Evolutionary conservation across 495 filamentous ascomycete genomes (phyloP).

Genomic region (Aspergillus nanangensis): DNA sequence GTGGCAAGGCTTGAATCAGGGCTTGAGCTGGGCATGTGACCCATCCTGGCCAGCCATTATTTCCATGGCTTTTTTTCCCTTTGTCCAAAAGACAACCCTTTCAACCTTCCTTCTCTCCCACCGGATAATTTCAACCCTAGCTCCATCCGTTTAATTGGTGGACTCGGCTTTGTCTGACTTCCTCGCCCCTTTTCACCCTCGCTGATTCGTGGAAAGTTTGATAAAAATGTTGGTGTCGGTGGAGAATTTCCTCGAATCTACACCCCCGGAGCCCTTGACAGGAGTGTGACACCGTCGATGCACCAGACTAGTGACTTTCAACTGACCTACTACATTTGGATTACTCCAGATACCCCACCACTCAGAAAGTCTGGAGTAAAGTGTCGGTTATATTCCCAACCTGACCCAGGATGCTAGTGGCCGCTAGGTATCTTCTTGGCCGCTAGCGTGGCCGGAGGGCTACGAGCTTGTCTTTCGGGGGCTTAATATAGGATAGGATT

Average conservation of each 20-base stretch:
- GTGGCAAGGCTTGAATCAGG: not conserved
- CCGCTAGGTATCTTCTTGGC: conserved; percentile 12
- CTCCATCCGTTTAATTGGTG: conserved; percentile 26
- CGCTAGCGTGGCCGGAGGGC: conserved; percentile 7
- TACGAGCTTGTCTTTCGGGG: conserved; percentile 2
- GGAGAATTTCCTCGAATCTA: conserved; percentile 36
- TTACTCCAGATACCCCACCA: conserved; percentile 25
- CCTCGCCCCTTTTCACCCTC: not conserved
- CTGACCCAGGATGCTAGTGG: conserved; percentile 18
- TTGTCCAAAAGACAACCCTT: no score
- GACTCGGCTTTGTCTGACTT: conserved; percentile 21
- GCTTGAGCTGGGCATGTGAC: not conserved
- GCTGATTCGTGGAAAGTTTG: conserved; percentile 36
- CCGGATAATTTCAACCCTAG: conserved; percentile 2
- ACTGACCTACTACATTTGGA: conserved; percentile 5
- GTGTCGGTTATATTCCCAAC: conserved; percentile 11
- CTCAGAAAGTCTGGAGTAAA: conserved; percentile 21
- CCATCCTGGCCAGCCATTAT: not conserved
- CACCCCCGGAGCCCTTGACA: conserved; percentile 24
- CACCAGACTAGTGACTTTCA: not conserved
- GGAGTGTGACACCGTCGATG: not conserved
- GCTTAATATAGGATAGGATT: conserved; percentile 11
- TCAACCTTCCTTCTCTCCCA: conserved; percentile 1
- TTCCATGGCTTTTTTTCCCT: not conserved
- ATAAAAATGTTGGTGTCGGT: conserved; percentile 11